phyloP scores from a whole-genome alignment of 2,329 filamentous ascomycete species.

The Aureobasidium sp. region DNA sequence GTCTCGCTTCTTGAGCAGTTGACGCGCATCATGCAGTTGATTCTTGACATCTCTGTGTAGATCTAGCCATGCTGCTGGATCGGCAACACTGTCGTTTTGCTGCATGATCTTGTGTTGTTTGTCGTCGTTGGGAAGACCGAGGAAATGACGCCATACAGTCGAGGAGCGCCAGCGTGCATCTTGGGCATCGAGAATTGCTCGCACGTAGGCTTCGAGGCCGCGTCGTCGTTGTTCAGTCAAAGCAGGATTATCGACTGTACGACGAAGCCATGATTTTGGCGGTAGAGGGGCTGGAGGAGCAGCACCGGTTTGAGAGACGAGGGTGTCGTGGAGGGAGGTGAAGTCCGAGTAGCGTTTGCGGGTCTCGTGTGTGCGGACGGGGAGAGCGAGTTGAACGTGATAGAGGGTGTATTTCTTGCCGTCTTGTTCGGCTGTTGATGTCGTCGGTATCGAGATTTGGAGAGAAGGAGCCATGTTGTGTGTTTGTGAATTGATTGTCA shows the following conservation, averaged over 20 bases:
- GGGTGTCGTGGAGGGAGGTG: constrained; percentile 52
- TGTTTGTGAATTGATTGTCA: background rate
- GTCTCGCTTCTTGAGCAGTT: constrained; percentile 60
- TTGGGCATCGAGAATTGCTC: constrained; percentile 61
- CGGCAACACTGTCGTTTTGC: constrained; percentile 28
- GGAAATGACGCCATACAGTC: constrained; percentile 61
- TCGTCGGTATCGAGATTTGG: constrained; percentile 37
- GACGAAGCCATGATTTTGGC: constrained; percentile 67
- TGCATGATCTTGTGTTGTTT: constrained; percentile 16
- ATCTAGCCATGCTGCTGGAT: constrained; percentile 63
- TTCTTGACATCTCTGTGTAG: constrained; percentile 65
- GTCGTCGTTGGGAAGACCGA: constrained; percentile 54
- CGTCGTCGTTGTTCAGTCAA: constrained; percentile 62
- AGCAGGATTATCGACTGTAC: constrained; percentile 59
- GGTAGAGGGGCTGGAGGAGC: constrained; percentile 62
- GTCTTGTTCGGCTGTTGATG: constrained; percentile 44
- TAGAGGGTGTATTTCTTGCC: constrained; percentile 65
- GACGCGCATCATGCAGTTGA: constrained; percentile 57
- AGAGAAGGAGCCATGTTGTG: constrained; percentile 33
- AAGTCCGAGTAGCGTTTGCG: constrained; percentile 83
- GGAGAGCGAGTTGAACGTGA: constrained; percentile 68
- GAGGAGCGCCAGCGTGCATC: constrained; percentile 70
- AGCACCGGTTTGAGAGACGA: constrained; percentile 51
- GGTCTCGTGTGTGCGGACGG: constrained; percentile 64
- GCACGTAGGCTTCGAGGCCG: constrained; percentile 62